Evolutionary conservation across 2,329 filamentous ascomycete species (phyloP), one percentile per base, ranked within the genome.

Genomic region (Fusarium sulawesiense): DNA sequence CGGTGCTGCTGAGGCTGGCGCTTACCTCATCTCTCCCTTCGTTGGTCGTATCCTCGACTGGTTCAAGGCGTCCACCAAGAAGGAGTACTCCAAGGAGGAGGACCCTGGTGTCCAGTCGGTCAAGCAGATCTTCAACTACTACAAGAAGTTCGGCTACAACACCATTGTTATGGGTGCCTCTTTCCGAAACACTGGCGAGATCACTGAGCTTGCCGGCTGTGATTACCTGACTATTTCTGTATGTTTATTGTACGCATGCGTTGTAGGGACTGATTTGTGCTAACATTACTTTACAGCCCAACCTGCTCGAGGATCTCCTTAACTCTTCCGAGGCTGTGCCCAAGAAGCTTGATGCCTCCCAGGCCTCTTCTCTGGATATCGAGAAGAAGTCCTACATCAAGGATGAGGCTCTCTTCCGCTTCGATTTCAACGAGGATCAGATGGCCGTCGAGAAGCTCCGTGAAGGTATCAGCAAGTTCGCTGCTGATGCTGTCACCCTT

Each of bases 141-240:
- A 99, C 92, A 99, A 99, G 93, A 98, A 98, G 89, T 93, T 86
- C 83, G 93, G 92, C 83, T 98, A 99, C 91, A 97, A 97, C 78
- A 99, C 96, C 83, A 98, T 98, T 77, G 96, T 99, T 84, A 99
- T 99, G 96, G 96, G 96, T 80, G 96, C 96, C 76, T 98, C 94
- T 42, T 99, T 99, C 93, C 91, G 96, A 82, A 98, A 92, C 87
- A 86, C 86, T 71, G 96, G 96, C 79, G 96, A 99, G 87, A 97
- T 99, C 84, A 98, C 93, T 49, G 96, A 99, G 88, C 90, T 99
- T 69, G 95, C 95, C 80, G 96, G 96, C 80, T 98, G 94, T 82
- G 96, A 99, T 84, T 99, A 99, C 88, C 88, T 99, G 78, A 99
- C 96, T 81, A 99, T 99, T 84, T 93, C 96, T 42, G 92, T 94